Percentiles rank a stretch among this genome's conserved stretches.
Evolutionary conservation across 2,329 filamentous ascomycete species (phyloP).

Genomic region (Lithohypha guttulata): DNA sequence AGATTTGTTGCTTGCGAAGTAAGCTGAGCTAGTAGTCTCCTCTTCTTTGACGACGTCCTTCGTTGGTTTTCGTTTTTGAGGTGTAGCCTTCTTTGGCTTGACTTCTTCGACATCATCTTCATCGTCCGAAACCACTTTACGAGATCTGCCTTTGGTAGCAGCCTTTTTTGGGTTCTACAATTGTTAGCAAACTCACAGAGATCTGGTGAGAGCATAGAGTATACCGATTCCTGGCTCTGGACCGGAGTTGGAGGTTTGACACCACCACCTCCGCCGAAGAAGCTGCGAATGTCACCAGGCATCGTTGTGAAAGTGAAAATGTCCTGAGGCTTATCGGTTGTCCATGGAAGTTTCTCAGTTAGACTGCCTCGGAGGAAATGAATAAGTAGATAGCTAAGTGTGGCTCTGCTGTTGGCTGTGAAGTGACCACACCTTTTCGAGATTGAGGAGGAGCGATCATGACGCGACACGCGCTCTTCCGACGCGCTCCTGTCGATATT

Average conservation of each 20-base stretch:
- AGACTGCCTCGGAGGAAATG: too few species aligned
- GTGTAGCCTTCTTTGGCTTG: slow-evolving; percentile 25
- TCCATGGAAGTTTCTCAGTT: too few species aligned
- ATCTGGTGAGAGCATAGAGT: neutral
- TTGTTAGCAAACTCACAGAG: neutral
- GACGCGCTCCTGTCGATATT: neutral
- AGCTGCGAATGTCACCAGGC: slow-evolving; percentile 78
- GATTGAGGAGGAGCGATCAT: slow-evolving; percentile 3
- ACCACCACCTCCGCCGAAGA: slow-evolving; percentile 67
- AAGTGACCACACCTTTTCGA: too few species aligned
- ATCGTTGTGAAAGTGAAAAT: slow-evolving; percentile 38
- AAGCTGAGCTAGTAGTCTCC: slow-evolving; percentile 51
- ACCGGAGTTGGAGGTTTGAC: slow-evolving; percentile 30
- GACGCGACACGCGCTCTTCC: slow-evolving; percentile 6
- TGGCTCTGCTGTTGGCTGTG: too few species aligned
- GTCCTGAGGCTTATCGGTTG: too few species aligned
- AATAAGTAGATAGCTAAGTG: too few species aligned
- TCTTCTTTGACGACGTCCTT: slow-evolving; percentile 40
- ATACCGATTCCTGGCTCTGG: slow-evolving; percentile 24
- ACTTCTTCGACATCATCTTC: slow-evolving; percentile 58
- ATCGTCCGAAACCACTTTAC: slow-evolving; percentile 71
- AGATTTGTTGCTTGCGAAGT: slow-evolving; percentile 50
- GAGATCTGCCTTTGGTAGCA: slow-evolving; percentile 33
- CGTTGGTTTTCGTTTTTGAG: slow-evolving; percentile 28
- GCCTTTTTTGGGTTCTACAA: slow-evolving; percentile 2